Evolutionary conservation across 768 basidiomycete genomes (phyloP).

Genomic region (Botryobasidium botryosum): DNA sequence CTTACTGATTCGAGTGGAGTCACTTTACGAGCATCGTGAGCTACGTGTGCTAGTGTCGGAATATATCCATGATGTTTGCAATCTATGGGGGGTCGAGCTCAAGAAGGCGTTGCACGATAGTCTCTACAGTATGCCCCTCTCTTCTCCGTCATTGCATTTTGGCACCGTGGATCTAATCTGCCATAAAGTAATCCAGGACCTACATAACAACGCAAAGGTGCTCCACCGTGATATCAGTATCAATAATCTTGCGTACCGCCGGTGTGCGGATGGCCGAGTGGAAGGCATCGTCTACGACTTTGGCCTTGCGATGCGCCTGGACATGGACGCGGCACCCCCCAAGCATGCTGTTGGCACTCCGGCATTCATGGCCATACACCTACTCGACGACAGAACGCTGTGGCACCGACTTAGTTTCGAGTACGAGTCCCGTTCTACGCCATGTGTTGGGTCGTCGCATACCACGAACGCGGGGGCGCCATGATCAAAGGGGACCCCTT

Average conservation of each 20-base stretch:
- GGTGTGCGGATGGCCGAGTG: not conserved
- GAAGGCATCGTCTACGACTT: slow-evolving; percentile 1
- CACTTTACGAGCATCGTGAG: not conserved
- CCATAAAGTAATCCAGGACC: not conserved
- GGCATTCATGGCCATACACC: not conserved
- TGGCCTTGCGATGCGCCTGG: not conserved
- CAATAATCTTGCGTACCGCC: not conserved
- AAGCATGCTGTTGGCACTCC: not conserved
- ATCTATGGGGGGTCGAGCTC: not conserved
- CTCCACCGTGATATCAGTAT: slow-evolving; percentile 5
- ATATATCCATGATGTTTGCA: not conserved
- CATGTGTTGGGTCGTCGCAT: not conserved
- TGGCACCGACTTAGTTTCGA: not conserved
- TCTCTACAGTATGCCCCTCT: not conserved
- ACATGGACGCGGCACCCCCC: not conserved
- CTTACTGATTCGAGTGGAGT: no score
- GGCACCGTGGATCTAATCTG: not conserved
- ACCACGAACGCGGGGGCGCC: no score
- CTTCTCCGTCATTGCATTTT: not conserved
- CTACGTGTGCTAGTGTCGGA: not conserved
- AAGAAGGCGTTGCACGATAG: no score
- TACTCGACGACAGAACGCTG: not conserved
- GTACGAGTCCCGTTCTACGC: not conserved
- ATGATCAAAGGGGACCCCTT: no score
- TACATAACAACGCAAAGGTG: not conserved